Base-by-base conservation (phyloP, 1,284 basidiomycete species). In the Jaminaea rosea region DNA sequence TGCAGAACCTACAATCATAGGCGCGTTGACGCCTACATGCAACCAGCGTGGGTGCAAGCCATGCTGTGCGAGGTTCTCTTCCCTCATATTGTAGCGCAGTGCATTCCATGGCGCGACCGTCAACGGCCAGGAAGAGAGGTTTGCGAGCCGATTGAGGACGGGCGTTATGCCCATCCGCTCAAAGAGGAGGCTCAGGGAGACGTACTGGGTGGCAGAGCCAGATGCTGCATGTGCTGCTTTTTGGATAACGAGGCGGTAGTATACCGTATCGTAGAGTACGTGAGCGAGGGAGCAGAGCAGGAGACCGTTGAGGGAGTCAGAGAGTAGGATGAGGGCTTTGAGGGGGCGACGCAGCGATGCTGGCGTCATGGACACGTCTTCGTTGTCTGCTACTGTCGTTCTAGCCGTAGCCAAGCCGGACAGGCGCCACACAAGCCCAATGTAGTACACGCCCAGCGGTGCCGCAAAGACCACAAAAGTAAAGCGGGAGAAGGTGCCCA, bases 1-100 rank as follows among this genome's bases (percentile, higher is more conserved):
- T 2, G 55, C 55, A 0, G 55, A 19, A 5, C 74, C 74, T 7
- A 72, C 60, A 1, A 75, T 60, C 58, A 75, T 62, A 7, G 74
- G 75, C 45, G 58, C 47, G 42, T 76, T 76, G 42, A 71, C 69
- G 17, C 60, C 27, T 0, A 49, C 31, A 45, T 76, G 75, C 24
- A 75, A 46, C 52, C 60, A 75, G 1, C 66, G 58, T 11, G 75
- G 75, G 44, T 76, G 75, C 10, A 73, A 17, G 0, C 75, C 75
- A 45, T 76, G 74, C 31, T 59, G 46, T 0, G 64, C 63, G 11
- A 76, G 68, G 42, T 76, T 75, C 3, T 45, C 36, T 11, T 52
- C 44, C 21, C 54, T 49, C 7, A 64, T n/a, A 45, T 76, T 76
- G 54, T 75, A 76, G 29, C 54, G 44, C n/a, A 75, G 53, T 15